phyloP scores from a whole-genome alignment of 441 rosid species.

The Hura crepitans region DNA sequence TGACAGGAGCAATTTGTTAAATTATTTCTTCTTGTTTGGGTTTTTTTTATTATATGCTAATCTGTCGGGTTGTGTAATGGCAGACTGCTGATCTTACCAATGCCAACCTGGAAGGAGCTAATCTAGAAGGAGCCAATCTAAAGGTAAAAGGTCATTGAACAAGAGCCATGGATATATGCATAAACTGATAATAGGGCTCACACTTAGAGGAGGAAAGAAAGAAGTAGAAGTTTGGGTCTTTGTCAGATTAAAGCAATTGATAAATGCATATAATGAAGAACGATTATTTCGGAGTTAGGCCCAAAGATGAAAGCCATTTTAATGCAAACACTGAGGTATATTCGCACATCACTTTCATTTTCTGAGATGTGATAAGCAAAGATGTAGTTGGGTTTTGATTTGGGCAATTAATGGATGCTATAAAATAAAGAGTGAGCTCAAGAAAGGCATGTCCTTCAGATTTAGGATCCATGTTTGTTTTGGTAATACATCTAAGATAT shows the following conservation, averaged over 20 bases:
- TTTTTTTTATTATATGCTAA: constrained; percentile 8
- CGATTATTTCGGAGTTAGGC: not conserved
- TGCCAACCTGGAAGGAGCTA: constrained; percentile 92
- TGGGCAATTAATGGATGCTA: not conserved
- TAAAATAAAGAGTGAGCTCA: not conserved
- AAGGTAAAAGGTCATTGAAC: constrained; percentile 44
- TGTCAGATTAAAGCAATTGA: not conserved
- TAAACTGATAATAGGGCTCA: not conserved
- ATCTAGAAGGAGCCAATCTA: constrained; percentile 89
- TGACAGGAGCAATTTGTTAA: too few species aligned
- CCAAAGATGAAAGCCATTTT: not conserved
- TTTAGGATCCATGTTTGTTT: not conserved
- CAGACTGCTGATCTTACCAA: constrained; percentile 88
- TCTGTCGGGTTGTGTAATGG: constrained; percentile 8
- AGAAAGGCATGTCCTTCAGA: not conserved
- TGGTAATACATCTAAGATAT: not conserved
- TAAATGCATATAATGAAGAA: not conserved
- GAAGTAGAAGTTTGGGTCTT: not conserved
- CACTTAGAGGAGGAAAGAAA: not conserved
- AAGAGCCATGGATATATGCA: not conserved
- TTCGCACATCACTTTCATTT: too few species aligned
- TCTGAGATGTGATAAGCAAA: constrained; percentile 3
- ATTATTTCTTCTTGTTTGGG: not conserved
- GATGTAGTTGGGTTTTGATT: not conserved
- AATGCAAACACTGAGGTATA: not conserved